Conservation (phyloP, 768 basidiomycete species). For the Leccinum variicolor region DNA sequence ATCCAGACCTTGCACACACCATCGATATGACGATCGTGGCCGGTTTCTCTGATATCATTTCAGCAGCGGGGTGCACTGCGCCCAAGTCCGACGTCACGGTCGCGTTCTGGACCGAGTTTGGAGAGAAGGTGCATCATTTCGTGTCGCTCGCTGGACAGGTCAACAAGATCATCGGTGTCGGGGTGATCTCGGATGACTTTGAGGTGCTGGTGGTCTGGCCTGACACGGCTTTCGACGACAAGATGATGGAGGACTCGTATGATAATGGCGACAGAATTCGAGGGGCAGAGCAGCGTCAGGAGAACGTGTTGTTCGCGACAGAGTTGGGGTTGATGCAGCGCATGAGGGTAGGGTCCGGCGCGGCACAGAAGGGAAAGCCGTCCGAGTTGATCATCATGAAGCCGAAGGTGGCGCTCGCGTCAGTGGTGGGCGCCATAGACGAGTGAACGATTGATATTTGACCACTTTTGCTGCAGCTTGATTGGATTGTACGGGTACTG, state of each 20-base stretch:
- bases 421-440: background rate
- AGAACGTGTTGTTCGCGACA: constrained; percentile 31
- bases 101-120: constrained; percentile 40
- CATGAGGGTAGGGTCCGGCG: constrained; percentile 8
- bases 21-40: constrained; percentile 9
- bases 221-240: constrained; percentile 9
- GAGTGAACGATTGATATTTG: background rate
- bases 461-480: background rate
- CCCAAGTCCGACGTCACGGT: constrained; percentile 29
- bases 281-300: background rate
- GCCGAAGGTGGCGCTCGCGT: constrained; percentile 27
- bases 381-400: constrained; percentile 28
- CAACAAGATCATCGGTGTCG: constrained; percentile 31
- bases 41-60: constrained; percentile 27
- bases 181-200: constrained; percentile 24
- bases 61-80: constrained; percentile 22
- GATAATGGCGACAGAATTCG: constrained; percentile 15
- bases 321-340: constrained; percentile 31
- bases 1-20: constrained; percentile 12
- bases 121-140: constrained; percentile 37
- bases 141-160: constrained; percentile 43
- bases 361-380: constrained; percentile 9
- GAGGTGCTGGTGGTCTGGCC: constrained; percentile 19
- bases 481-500: background rate
- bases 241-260: constrained; percentile 24